These are phyloP conservation scores for Kregervanrija delftensis DNA, from an alignment of 805 yeast species.

Conservation along the genomic window DNA sequence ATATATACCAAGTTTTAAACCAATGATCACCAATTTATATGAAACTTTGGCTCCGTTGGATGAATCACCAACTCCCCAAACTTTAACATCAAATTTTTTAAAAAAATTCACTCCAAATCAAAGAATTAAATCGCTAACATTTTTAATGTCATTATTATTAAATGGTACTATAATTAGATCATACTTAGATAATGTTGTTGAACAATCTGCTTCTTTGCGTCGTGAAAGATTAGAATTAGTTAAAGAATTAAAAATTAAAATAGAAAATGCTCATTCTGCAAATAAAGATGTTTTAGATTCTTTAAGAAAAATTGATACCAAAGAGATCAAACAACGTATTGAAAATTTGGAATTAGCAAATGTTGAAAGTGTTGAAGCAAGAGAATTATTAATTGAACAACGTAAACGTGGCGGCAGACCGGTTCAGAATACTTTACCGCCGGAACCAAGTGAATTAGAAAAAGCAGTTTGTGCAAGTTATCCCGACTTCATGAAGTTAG, in stretches of 20 bases:
- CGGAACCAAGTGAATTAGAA: conserved; percentile 29
- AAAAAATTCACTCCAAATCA: conserved; percentile 34
- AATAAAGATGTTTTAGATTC: conserved; percentile 34
- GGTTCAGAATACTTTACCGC: conserved; percentile 19
- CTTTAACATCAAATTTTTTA: conserved; percentile 51
- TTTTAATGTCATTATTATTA: conserved; percentile 57
- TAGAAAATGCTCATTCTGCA: conserved; percentile 43
- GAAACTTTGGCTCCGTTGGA: conserved; percentile 51
- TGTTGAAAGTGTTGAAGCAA: conserved; percentile 9
- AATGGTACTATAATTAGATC: conserved; percentile 53
- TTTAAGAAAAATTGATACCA: conserved; percentile 22
- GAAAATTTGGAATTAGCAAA: conserved; percentile 18
- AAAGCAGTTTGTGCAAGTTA: conserved; percentile 33
- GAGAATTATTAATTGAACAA: conserved; percentile 13
- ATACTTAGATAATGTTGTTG: conserved; percentile 63
- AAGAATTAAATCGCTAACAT: conserved; percentile 32
- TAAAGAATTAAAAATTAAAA: conserved; percentile 47
- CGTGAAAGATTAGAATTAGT: conserved; percentile 60
- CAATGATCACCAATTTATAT: conserved; percentile 44
- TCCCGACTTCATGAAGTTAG: conserved; percentile 35
- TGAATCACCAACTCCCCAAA: conserved; percentile 39
- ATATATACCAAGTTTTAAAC: conserved; percentile 46
- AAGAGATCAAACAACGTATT: conserved; percentile 15
- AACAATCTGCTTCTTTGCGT: conserved; percentile 52
- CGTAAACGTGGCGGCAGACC: conserved; percentile 22